Evolutionary conservation across 208 protist species (phyloP).

Genomic region (Acanthamoeba healyi): DNA sequence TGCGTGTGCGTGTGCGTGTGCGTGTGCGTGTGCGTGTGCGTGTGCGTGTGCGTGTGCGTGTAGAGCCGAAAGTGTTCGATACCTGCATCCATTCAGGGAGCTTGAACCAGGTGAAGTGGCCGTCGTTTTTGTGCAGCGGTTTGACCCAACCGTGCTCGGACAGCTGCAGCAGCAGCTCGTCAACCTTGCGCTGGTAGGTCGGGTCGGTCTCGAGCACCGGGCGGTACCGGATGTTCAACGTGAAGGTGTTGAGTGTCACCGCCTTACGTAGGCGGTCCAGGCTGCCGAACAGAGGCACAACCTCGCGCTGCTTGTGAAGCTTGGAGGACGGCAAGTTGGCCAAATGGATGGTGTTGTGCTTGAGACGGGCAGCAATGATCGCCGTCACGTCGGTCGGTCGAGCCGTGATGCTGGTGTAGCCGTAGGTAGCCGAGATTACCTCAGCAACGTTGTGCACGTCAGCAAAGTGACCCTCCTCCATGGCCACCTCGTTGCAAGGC

Average conservation of each 20-base stretch:
- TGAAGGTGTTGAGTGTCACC: background rate
- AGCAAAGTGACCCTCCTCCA: conserved; percentile 40
- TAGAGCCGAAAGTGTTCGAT: no score
- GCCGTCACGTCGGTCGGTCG: background rate
- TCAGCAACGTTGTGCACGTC: conserved; percentile 60
- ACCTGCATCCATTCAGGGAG: conserved; percentile 86
- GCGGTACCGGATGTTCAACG: conserved; percentile 28
- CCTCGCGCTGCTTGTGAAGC: background rate
- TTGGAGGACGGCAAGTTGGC: background rate
- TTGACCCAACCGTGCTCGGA: conserved; percentile 35
- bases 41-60: background rate
- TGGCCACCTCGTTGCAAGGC: background rate
- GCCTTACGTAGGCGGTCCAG: conserved; percentile 1
- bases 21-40: background rate
- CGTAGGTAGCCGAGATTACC: conserved; percentile 46
- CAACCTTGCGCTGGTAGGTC: background rate
- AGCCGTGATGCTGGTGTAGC: conserved; percentile 39
- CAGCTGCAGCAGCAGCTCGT: conserved; percentile 3
- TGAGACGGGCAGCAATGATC: background rate
- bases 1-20: background rate
- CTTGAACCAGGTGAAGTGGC: conserved; percentile 83
- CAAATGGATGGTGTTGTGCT: background rate
- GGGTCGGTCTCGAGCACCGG: background rate
- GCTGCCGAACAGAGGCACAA: background rate
- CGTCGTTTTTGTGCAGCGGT: conserved; percentile 36